Percentiles rank a stretch among this genome's conserved stretches.
phyloP scores from a whole-genome alignment of 2,329 filamentous ascomycete species.

The Colletotrichum gloeosporioides region DNA sequence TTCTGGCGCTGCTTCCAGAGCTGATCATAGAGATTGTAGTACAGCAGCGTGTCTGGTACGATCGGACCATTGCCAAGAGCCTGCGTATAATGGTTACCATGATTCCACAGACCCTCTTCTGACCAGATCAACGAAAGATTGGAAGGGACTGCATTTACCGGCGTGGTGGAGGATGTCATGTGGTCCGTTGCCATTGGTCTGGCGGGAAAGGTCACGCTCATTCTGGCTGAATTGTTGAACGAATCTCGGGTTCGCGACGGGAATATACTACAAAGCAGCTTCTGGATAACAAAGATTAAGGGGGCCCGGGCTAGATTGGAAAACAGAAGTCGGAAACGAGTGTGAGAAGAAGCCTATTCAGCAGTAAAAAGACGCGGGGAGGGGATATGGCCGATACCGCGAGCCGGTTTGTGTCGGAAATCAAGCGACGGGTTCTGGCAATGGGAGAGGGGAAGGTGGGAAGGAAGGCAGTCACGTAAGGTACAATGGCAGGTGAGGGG shows the following conservation, averaged over 20 bases:
- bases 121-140: not conserved
- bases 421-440: not conserved
- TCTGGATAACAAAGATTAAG: not conserved
- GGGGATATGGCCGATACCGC: not conserved
- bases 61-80: not conserved
- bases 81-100: not conserved
- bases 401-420: not conserved
- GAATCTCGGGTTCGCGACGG: not conserved
- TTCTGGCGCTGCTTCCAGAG: not conserved
- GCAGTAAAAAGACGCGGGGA: not conserved
- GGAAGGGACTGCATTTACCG: not conserved
- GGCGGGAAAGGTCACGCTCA: not conserved
- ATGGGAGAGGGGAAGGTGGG: not conserved
- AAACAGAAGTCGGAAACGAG: not conserved
- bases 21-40: not conserved
- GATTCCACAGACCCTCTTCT: not conserved
- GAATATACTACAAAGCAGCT: not conserved
- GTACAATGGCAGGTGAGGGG: not conserved
- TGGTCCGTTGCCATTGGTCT: not conserved
- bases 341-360: not conserved
- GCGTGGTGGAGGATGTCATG: not conserved
- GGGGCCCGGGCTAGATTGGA: not conserved
- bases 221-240: not conserved
- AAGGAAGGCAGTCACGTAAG: not conserved
- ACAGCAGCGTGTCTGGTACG: not conserved